Conservation (phyloP, 2,329 filamentous ascomycete species). For the Cladophialophora exuberans region DNA sequence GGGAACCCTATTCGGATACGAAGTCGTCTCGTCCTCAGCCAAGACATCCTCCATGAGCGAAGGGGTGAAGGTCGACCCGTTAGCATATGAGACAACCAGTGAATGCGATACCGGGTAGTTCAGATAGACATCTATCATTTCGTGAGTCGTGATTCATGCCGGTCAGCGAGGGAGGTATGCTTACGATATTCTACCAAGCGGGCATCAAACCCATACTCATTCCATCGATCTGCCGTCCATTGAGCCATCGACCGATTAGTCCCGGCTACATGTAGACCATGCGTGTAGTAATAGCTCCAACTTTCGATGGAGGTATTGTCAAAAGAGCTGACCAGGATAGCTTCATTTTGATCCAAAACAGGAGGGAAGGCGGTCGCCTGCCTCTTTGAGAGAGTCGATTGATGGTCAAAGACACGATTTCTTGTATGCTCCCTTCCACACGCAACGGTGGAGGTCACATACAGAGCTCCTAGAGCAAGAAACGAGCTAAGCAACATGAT, state of each 20-base stretch:
- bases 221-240: constrained; percentile 39
- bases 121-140: constrained; percentile 33
- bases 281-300: constrained; percentile 39
- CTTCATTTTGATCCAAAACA: constrained; percentile 35
- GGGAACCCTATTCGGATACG: constrained; percentile 43
- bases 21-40: constrained; percentile 31
- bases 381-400: constrained; percentile 30
- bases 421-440: constrained; percentile 16
- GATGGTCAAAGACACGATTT: constrained; percentile 14
- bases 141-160: background rate
- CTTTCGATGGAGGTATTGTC: constrained; percentile 34
- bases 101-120: constrained; percentile 38
- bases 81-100: constrained; percentile 29
- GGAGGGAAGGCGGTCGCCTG: constrained; percentile 33
- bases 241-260: constrained; percentile 37
- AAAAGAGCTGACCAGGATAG: constrained; percentile 36
- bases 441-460: constrained; percentile 23
- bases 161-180: background rate
- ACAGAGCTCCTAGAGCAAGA: constrained; percentile 25
- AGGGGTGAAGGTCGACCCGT: constrained; percentile 32
- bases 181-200: constrained; percentile 33
- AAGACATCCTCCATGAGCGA: constrained; percentile 33
- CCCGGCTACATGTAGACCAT: constrained; percentile 38
- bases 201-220: constrained; percentile 34
- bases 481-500: constrained; percentile 12